These are phyloP conservation scores for Teratosphaeria nubilosa DNA, from an alignment of 2,329 filamentous ascomycete genomes.

Conservation along the genomic window DNA sequence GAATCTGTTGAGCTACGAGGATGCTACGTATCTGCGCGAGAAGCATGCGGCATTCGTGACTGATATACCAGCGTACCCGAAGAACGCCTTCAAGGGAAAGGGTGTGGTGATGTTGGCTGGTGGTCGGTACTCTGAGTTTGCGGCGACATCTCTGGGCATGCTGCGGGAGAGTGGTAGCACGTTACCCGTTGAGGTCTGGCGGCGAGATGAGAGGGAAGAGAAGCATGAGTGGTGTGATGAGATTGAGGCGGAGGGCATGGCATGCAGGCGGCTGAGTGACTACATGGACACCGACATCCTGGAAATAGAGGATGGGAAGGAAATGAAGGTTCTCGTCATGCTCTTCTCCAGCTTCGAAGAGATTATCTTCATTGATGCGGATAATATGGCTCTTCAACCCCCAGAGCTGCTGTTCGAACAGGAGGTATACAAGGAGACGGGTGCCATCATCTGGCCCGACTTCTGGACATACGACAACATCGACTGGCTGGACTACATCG, in stretches of 20 bases:
- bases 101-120: conserved; percentile 33
- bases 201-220: conserved; percentile 32
- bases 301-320: conserved; percentile 3
- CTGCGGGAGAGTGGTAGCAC: conserved; percentile 33
- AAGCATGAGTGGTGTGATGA: conserved; percentile 33
- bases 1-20: background rate
- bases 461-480: conserved; percentile 35
- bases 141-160: conserved; percentile 37
- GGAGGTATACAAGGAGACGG: conserved; percentile 31
- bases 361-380: conserved; percentile 40
- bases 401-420: conserved; percentile 33
- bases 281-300: conserved; percentile 23
- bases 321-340: conserved; percentile 34
- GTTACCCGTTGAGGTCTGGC: conserved; percentile 38
- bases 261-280: conserved; percentile 35
- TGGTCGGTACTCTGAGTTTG: conserved; percentile 32
- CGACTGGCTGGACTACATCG: conserved; percentile 30
- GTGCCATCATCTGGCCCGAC: conserved; percentile 40
- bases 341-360: conserved; percentile 42
- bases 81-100: conserved; percentile 8
- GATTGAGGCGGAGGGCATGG: conserved; percentile 34
- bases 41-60: conserved; percentile 2
- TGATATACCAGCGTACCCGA: conserved; percentile 3
- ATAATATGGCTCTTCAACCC: conserved; percentile 34
- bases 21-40: background rate